These are phyloP conservation scores for Neltuma alba DNA, from an alignment of 306 rosid genomes.

Conservation along the genomic window DNA sequence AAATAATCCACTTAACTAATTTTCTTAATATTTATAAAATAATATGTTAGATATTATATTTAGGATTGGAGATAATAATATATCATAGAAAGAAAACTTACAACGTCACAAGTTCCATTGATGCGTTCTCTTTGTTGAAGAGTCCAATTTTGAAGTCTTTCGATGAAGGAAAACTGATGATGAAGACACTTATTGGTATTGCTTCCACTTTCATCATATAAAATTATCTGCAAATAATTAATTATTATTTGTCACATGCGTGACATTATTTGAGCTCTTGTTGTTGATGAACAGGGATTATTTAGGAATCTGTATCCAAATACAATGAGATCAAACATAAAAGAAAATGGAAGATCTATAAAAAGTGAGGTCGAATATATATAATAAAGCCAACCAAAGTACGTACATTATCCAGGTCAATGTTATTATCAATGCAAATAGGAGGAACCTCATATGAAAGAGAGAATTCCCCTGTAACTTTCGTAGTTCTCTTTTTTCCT, in stretches of 20 bases:
- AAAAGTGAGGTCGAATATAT: not conserved
- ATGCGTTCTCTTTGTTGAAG: not conserved
- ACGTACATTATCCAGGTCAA: not conserved
- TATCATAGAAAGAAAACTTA: not conserved
- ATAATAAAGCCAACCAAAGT: not conserved
- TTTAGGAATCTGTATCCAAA: not conserved
- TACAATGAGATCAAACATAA: too few relatives aligned
- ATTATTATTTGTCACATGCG: too few relatives aligned
- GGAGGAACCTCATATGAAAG: too few relatives aligned
- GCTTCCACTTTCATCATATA: not conserved
- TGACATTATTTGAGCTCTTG: too few relatives aligned
- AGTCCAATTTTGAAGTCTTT: not conserved
- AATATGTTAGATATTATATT: too few relatives aligned
- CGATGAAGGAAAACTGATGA: not conserved
- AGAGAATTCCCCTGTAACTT: too few relatives aligned
- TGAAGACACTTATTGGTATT: not conserved
- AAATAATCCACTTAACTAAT: too few relatives aligned
- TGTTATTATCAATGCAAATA: too few relatives aligned
- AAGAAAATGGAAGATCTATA: not conserved
- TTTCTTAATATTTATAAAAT: too few relatives aligned
- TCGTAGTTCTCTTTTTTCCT: too few relatives aligned
- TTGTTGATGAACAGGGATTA: not conserved
- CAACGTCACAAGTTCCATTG: not conserved
- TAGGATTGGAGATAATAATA: too few relatives aligned
- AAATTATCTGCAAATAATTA: not conserved